Percentiles rank a stretch among this genome's conserved stretches.
Conservation (phyloP, 208 protist species). For the Trypanosoma melophagium region DNA sequence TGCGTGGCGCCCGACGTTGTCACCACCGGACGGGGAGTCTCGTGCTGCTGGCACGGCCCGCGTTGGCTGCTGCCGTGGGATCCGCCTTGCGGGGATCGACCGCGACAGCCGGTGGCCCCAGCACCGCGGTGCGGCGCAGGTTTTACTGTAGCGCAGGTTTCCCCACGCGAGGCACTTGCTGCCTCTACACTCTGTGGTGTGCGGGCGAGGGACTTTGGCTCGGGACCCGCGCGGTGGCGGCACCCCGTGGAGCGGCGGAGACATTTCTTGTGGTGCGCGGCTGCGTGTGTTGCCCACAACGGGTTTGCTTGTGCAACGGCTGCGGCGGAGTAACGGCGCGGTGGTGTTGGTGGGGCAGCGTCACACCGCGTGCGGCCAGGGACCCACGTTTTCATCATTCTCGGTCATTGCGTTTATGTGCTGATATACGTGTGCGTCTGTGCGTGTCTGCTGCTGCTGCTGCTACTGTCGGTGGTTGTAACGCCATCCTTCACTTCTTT, state of each 20-base stretch:
- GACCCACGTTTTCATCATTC: slow-evolving; percentile 15
- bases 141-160: slow-evolving; percentile 39
- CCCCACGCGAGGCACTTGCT: slow-evolving; percentile 61
- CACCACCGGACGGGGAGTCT: slow-evolving; percentile 33
- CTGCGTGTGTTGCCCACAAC: slow-evolving; percentile 40
- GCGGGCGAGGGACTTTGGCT: slow-evolving; percentile 77
- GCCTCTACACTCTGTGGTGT: slow-evolving; percentile 32
- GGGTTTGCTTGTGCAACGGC: slow-evolving; percentile 54
- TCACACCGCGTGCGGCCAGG: background rate
- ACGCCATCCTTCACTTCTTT: too few species aligned
- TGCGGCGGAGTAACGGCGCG: slow-evolving; percentile 7
- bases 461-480: too few species aligned
- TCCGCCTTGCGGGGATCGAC: slow-evolving; percentile 36
- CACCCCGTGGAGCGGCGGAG: slow-evolving; percentile 32
- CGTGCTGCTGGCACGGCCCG: slow-evolving; percentile 23
- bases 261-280: slow-evolving; percentile 29
- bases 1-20: slow-evolving; percentile 14
- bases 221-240: slow-evolving; percentile 44
- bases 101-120: slow-evolving; percentile 38
- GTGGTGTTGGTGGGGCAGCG: background rate
- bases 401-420: background rate
- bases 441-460: too few species aligned
- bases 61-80: slow-evolving; percentile 33
- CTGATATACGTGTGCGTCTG: background rate
- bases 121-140: slow-evolving; percentile 23